Evolutionary conservation across 108 stramenopile species (phyloP).

Genomic region (Fragilaria radians): DNA sequence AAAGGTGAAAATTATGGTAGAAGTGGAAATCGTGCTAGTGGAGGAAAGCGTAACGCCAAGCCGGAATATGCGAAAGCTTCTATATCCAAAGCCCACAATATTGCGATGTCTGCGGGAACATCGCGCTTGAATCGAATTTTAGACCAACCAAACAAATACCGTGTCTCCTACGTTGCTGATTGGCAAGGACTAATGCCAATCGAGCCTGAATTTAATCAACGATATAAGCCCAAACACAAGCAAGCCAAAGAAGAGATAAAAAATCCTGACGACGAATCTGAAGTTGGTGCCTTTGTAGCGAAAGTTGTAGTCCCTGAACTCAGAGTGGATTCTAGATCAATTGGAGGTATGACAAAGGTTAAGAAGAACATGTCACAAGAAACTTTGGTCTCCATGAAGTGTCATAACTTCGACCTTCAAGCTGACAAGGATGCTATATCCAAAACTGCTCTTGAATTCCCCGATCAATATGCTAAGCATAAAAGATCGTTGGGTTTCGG

Average conservation of each 20-base stretch:
- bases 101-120: slow-evolving; percentile 60
- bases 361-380: slow-evolving; percentile 34
- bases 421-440: slow-evolving; percentile 29
- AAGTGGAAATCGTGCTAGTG: neutral
- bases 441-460: slow-evolving; percentile 35
- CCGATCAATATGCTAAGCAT: slow-evolving; percentile 40
- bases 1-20: no score
- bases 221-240: slow-evolving; percentile 1
- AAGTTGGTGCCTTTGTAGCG: slow-evolving; percentile 34
- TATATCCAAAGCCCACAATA: slow-evolving; percentile 39
- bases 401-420: slow-evolving; percentile 38
- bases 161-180: slow-evolving; percentile 1
- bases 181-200: neutral
- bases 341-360: slow-evolving; percentile 26
- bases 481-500: slow-evolving; percentile 40
- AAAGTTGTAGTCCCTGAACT: slow-evolving; percentile 40
- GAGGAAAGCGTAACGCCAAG: neutral
- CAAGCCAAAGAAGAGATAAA: slow-evolving; percentile 22
- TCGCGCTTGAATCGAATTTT: slow-evolving; percentile 63
- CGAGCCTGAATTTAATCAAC: neutral
- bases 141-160: slow-evolving; percentile 10
- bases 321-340: slow-evolving; percentile 36
- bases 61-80: slow-evolving; percentile 5
- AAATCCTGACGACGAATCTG: slow-evolving; percentile 25
- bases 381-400: slow-evolving; percentile 28